A percentile compares a stretch with the other conserved stretches of the same genome.
Evolutionary conservation across 148 eudicot genomes (phyloP).

Genomic region (Fagopyrum esculentum): DNA sequence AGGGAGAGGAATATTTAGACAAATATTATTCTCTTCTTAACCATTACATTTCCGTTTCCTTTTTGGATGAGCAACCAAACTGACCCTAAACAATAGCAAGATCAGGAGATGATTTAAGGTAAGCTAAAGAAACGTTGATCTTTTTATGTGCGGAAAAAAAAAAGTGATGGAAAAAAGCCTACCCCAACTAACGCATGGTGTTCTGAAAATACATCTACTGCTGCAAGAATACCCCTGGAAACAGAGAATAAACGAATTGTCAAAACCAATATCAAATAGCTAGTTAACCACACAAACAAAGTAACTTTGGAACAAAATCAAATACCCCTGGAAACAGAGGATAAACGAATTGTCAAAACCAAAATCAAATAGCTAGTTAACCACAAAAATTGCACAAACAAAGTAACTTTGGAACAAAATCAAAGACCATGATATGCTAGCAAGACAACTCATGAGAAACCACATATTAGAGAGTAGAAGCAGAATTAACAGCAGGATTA

Average conservation of each 20-base stretch:
- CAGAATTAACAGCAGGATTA: not conserved
- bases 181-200: slow-evolving; percentile 87
- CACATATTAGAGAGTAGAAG: not conserved
- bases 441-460: not conserved
- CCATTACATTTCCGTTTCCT: too few species aligned
- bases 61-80: too few species aligned
- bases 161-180: slow-evolving; percentile 7
- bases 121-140: too few species aligned
- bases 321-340: slow-evolving; percentile 53
- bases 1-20: too few species aligned
- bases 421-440: not conserved
- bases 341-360: not conserved
- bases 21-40: too few species aligned
- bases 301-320: not conserved
- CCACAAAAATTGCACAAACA: not conserved
- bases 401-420: not conserved
- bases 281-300: not conserved
- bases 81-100: too few species aligned
- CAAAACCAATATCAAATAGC: slow-evolving; percentile 6
- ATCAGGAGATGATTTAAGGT: too few species aligned
- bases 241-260: not conserved
- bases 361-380: not conserved
- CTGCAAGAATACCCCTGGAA: slow-evolving; percentile 94
- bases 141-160: not conserved
- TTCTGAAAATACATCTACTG: slow-evolving; percentile 66